Evolutionary conservation across 257 asterid genomes (phyloP), one percentile per base, ranked within the genome.

Genomic region (Ilex aquifolium): DNA sequence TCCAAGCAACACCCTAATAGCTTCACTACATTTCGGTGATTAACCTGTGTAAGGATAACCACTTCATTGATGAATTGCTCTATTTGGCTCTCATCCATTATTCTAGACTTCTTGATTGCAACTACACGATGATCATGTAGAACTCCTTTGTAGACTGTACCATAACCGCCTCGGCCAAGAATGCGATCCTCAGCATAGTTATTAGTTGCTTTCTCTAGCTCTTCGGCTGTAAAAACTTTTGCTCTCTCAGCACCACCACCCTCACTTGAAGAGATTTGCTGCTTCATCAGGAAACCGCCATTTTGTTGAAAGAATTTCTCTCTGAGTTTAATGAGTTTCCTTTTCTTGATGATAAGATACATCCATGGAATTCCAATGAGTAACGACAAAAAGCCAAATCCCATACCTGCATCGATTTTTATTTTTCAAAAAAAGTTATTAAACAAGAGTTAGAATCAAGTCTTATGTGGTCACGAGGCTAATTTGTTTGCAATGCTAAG

Each of bases 51-150:
- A 32, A 90, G 95, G 59, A 90, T 90, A 31, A 82, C 77, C 4
- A 87, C 82, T 69, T 85, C 97, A 21, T 90, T 90, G 56, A 87
- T 90, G 57, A 90, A 87, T 27, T 80, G 90, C 56, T 90, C 93
- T 6, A 83, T 66, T 36, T 90, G 95, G 64, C 71, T 73, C 50
- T 79, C 71, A 1, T 87, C 95, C 80, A 85, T 70, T 7, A 77
- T 73, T 51, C 66, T 66, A 0, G 97, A 85, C 48, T 87, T 90
- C 49, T 90, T 90, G 7, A 90, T 80, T 0, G 97, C 97, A 2
- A 90, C 88, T 1, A 74, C 10, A 27, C 68, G 80, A 1, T 82
- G 82, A 44, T 83, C 86, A 0, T 76, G 77, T 2, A 90, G 57
- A 7, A 83, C 69, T 13, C 97, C 95, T 71, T 78, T 80, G 67